phyloP scores from a whole-genome alignment of 257 asterid genomes.

The Osmanthus fragrans region DNA sequence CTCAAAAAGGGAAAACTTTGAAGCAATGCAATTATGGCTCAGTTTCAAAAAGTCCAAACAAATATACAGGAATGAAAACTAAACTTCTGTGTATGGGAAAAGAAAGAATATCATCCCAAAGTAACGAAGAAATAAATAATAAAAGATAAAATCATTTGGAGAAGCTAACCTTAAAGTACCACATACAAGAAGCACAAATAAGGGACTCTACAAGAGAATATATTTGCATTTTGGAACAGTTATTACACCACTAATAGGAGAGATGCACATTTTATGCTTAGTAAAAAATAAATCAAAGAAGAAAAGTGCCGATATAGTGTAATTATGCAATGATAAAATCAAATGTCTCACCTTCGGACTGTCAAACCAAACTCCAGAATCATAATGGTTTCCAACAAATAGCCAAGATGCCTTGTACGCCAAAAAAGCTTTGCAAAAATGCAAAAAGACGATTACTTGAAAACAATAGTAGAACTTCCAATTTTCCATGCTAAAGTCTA shows the following conservation, averaged over 20 bases:
- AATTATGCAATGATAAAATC: conserved; percentile 15
- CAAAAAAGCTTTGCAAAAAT: conserved; percentile 72
- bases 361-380: conserved; percentile 94
- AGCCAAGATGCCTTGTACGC: conserved; percentile 88
- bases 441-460: conserved; percentile 21
- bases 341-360: conserved; percentile 68
- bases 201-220: not conserved
- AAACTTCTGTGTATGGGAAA: not conserved
- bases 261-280: not conserved
- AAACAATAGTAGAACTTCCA: conserved; percentile 2
- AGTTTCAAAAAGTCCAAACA: not conserved
- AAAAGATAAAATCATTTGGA: not conserved
- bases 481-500: not conserved
- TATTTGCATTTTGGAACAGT: not conserved
- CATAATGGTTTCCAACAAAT: conserved; percentile 84
- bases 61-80: not conserved
- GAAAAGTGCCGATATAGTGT: conserved; percentile 1
- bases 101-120: not conserved
- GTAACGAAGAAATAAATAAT: not conserved
- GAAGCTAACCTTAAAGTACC: not conserved
- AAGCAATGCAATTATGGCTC: not conserved
- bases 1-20: not conserved
- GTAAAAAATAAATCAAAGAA: conserved; percentile 6
- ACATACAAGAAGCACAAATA: not conserved
- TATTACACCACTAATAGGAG: not conserved